These are phyloP conservation scores for Aspergillus japonicus DNA, from an alignment of 2,329 filamentous ascomycete species.

Conservation along the genomic window DNA sequence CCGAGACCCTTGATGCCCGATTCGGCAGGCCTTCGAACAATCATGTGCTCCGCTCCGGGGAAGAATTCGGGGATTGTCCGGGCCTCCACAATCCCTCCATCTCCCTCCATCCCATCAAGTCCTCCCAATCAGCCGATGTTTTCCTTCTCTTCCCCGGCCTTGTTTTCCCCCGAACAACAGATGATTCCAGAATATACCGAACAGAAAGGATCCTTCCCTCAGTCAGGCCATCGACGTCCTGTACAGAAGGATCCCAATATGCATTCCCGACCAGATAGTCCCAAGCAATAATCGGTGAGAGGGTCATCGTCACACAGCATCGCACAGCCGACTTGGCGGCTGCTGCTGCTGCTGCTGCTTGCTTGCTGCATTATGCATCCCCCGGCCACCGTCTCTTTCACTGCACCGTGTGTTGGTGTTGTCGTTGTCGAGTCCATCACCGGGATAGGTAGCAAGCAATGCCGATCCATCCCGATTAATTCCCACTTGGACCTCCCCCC, in stretches of 20 bases:
- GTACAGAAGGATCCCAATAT: background rate
- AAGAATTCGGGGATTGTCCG: background rate
- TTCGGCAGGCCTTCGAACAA: background rate
- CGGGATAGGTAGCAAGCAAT: background rate
- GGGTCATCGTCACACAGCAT: background rate
- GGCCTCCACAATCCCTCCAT: background rate
- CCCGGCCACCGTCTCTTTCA: background rate
- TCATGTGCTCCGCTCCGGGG: constrained; percentile 5
- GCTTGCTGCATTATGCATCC: background rate
- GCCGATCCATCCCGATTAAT: background rate
- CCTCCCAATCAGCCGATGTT: background rate
- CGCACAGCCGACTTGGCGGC: background rate
- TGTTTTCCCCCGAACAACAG: background rate
- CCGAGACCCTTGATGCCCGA: background rate
- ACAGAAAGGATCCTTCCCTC: background rate
- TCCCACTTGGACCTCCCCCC: background rate
- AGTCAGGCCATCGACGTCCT: background rate
- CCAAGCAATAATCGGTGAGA: background rate
- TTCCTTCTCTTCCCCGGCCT: no score
- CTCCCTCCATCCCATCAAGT: background rate
- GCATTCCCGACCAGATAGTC: background rate
- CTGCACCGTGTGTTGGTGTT: background rate
- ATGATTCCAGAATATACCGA: background rate
- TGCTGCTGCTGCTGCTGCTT: no score
- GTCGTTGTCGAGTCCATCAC: background rate